These are phyloP conservation scores for Sporothrix luriei DNA, from an alignment of 2,329 filamentous ascomycete species.

Conservation along the genomic window DNA sequence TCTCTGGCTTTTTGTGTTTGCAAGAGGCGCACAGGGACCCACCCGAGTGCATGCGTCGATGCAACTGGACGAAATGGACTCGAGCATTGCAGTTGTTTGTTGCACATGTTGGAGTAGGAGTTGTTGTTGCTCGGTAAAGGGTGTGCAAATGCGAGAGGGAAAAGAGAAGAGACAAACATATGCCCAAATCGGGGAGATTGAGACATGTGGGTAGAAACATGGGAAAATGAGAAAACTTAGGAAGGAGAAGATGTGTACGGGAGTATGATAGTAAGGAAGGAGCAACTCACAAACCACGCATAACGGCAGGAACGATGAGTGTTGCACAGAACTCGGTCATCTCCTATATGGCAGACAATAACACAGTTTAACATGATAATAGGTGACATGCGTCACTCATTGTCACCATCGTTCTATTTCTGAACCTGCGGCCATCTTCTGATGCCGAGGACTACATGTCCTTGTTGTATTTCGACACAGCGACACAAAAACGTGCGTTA, in stretches of 20 bases:
- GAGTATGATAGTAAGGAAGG: background rate
- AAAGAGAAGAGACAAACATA: background rate
- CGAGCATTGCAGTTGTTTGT: background rate
- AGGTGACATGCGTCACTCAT: no score
- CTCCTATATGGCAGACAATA: background rate
- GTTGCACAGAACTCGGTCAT: background rate
- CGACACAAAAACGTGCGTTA: slow-evolving; percentile 10
- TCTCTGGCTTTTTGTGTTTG: background rate
- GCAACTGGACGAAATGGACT: background rate
- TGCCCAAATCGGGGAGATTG: background rate
- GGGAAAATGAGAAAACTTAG: background rate
- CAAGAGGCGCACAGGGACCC: slow-evolving; percentile 11
- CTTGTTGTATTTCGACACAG: no score
- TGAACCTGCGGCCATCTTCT: no score
- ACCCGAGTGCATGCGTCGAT: slow-evolving; percentile 10
- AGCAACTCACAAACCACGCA: background rate
- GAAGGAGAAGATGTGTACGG: background rate
- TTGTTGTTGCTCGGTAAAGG: background rate
- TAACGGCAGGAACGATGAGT: background rate
- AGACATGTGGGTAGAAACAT: background rate
- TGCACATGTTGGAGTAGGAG: background rate
- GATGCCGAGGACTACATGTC: no score
- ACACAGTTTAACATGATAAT: no score
- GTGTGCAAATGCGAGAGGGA: background rate
- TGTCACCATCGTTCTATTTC: no score